Conservation (phyloP, 495 filamentous ascomycete species). For the Podospora conica region DNA sequence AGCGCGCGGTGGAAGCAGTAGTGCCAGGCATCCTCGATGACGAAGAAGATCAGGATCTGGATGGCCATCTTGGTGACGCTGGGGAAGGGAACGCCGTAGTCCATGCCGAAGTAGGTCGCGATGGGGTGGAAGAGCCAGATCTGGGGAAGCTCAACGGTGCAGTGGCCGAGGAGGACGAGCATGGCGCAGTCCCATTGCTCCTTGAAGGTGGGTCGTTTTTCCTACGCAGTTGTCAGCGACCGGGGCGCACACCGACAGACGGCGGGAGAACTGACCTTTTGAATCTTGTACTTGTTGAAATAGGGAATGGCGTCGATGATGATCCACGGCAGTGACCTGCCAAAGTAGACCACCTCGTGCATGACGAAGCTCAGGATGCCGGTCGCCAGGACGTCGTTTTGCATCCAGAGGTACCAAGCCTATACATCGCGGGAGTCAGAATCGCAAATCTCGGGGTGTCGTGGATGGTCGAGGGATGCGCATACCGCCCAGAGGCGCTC, state of each 20-base stretch:
- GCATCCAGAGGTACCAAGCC: conserved; percentile 94
- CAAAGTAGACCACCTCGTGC: conserved; percentile 94
- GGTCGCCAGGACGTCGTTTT: conserved; percentile 91
- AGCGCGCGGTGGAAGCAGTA: conserved; percentile 94
- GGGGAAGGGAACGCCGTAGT: conserved; percentile 87
- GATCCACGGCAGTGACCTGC: conserved; percentile 86
- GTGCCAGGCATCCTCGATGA: conserved; percentile 96
- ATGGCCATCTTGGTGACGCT: conserved; percentile 74
- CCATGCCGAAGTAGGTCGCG: conserved; percentile 85
- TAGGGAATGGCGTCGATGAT: conserved; percentile 82
- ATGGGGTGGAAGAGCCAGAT: conserved; percentile 99
- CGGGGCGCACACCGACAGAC: background rate
- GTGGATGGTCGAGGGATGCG: conserved; percentile 7
- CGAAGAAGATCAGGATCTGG: conserved; percentile 91
- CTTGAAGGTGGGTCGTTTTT: conserved; percentile 79
- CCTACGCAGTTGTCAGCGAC: conserved; percentile 39
- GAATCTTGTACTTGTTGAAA: conserved; percentile 91
- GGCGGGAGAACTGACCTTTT: conserved; percentile 55
- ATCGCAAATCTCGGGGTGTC: background rate
- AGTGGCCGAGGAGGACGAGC: conserved; percentile 85
- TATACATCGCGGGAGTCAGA: conserved; percentile 22
- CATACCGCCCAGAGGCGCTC: conserved; percentile 87
- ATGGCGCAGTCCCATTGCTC: conserved; percentile 94
- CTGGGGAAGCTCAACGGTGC: conserved; percentile 95
- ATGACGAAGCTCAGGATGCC: conserved; percentile 95